These are phyloP conservation scores for Backusella luteola DNA, from an alignment of 192 early-diverging fungal species.

Conservation along the genomic window DNA sequence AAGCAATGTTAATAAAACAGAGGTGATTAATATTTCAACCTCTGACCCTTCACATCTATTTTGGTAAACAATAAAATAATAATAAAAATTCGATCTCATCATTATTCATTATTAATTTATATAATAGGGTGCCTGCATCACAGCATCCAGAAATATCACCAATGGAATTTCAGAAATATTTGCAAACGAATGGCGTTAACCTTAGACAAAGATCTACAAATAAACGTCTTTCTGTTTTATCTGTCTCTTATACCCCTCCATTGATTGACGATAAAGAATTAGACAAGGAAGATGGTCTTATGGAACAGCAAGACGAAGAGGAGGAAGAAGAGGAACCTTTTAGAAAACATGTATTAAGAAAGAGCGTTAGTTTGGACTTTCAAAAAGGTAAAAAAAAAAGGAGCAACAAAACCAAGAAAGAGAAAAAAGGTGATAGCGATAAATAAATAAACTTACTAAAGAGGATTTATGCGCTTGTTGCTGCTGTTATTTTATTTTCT, in stretches of 20 bases:
- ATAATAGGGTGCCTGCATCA: conserved; percentile 29
- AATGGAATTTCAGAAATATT: conserved; percentile 26
- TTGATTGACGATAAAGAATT: neutral
- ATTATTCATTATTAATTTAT: neutral
- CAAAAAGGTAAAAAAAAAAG: conserved; percentile 15
- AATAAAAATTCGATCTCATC: neutral
- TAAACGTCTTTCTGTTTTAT: conserved; percentile 24
- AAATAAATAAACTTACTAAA: neutral
- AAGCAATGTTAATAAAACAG: neutral
- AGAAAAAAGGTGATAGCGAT: neutral
- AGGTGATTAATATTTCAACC: conserved; percentile 25
- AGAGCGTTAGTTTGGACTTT: conserved; percentile 13
- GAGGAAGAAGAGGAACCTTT: neutral
- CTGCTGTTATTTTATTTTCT: neutral
- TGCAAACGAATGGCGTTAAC: conserved; percentile 18
- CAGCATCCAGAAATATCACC: conserved; percentile 29
- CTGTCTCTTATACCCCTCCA: conserved; percentile 25
- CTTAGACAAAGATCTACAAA: conserved; percentile 3
- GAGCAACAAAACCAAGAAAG: neutral
- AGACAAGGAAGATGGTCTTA: neutral
- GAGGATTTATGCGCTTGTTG: neutral
- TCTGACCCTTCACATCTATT: conserved; percentile 25
- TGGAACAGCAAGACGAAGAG: neutral
- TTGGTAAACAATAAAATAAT: conserved; percentile 18
- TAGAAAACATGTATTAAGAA: conserved; percentile 6